Percentiles rank a stretch among this genome's conserved stretches.
Conservation (phyloP, 1,284 basidiomycete species). For the Heterobasidion occidentale region DNA sequence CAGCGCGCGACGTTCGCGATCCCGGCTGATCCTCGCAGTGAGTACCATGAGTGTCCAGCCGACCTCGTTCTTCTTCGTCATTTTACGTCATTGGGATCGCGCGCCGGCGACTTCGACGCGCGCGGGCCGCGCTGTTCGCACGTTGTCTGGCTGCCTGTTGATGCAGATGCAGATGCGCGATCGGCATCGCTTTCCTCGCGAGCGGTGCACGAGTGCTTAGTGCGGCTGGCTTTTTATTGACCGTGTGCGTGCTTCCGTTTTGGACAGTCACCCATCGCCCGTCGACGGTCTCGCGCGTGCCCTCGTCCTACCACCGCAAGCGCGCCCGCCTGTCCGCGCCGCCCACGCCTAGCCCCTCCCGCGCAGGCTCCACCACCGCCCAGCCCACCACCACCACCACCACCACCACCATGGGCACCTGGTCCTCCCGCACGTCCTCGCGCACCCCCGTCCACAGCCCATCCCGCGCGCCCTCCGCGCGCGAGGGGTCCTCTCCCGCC, state of each 20-base stretch:
- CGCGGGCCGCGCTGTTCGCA: background rate
- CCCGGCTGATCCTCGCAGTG: background rate
- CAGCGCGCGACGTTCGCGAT: constrained; percentile 18
- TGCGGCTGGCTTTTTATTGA: background rate
- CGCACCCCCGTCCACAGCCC: constrained; percentile 22
- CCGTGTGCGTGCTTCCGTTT: background rate
- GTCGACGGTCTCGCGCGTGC: constrained; percentile 23
- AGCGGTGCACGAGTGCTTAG: no score
- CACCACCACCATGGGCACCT: constrained; percentile 39
- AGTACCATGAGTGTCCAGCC: background rate
- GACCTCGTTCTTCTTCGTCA: no score
- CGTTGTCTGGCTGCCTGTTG: background rate
- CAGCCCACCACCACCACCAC: constrained; percentile 15
- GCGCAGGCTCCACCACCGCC: constrained; percentile 15
- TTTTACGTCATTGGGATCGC: background rate
- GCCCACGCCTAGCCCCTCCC: constrained; percentile 19
- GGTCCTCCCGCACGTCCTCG: constrained; percentile 43
- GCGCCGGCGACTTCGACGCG: no score
- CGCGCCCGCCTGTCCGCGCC: constrained; percentile 53
- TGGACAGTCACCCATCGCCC: background rate
- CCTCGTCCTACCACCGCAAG: constrained; percentile 63
- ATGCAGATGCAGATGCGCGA: no score
- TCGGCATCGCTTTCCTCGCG: no score
- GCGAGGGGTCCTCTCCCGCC: constrained; percentile 26
- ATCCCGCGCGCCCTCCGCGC: constrained; percentile 22